phyloP scores from a whole-genome alignment of 176 grass and related monocot species.

The Oryza nivara region DNA sequence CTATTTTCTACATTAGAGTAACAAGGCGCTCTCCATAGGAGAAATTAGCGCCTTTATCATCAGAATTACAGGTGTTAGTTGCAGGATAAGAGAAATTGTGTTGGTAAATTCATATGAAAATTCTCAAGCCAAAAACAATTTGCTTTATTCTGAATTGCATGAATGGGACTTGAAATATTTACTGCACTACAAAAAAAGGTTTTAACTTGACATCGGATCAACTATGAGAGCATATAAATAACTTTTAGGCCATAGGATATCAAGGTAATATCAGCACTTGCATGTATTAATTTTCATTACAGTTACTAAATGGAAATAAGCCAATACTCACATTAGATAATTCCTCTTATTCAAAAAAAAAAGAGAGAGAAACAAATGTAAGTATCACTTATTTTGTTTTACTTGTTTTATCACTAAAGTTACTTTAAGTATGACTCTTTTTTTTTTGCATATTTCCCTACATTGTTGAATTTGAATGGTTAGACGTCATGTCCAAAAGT shows the following conservation, averaged over 20 bases:
- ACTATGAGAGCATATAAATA: neutral
- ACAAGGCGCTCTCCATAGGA: constrained; percentile 8
- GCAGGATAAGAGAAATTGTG: neutral
- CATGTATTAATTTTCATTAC: neutral
- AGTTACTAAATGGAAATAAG: neutral
- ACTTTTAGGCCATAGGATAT: neutral
- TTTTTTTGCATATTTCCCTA: no score
- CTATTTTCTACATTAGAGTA: neutral
- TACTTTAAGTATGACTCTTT: no score
- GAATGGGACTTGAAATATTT: constrained; percentile 3
- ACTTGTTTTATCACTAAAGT: no score
- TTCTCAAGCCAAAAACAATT: constrained; percentile 1
- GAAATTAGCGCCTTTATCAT: constrained; percentile 11
- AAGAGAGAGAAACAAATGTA: no score
- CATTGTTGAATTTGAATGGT: no score
- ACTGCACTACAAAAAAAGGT: neutral
- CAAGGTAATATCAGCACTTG: neutral
- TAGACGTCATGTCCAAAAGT: no score
- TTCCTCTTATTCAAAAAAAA: no score
- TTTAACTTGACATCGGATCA: neutral
- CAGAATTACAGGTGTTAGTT: constrained; percentile 15
- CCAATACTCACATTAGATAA: neutral
- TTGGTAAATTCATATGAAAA: constrained; percentile 2
- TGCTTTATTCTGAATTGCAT: constrained; percentile 23
- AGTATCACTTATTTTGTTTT: no score